A percentile compares a stretch with the other conserved stretches of the same genome.
Evolutionary conservation across 768 basidiomycete species (phyloP).

Genomic region (Kondoa subrosea): DNA sequence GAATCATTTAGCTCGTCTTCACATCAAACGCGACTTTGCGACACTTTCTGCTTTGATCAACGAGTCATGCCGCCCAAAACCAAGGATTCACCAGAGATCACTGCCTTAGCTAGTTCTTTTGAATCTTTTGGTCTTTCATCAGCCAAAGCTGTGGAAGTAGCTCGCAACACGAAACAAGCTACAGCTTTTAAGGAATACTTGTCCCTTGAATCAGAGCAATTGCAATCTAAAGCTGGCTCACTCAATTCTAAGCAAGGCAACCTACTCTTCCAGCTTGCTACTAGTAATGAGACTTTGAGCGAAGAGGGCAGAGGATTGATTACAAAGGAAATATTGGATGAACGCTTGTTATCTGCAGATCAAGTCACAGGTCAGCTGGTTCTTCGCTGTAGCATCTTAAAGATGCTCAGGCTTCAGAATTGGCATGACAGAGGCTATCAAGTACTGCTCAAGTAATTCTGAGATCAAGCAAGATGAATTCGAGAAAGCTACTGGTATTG

Average conservation of each 20-base stretch:
- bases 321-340: slow-evolving; percentile 47
- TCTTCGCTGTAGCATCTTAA: background rate
- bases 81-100: background rate
- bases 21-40: too few species aligned
- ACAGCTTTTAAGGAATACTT: background rate
- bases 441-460: slow-evolving; percentile 49
- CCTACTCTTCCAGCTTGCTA: slow-evolving; percentile 16
- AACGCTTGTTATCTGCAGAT: slow-evolving; percentile 58
- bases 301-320: slow-evolving; percentile 9
- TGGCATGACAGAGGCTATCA: slow-evolving; percentile 47
- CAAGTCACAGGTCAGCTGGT: slow-evolving; percentile 59
- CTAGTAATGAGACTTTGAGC: slow-evolving; percentile 5
- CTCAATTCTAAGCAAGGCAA: slow-evolving; percentile 17
- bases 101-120: background rate
- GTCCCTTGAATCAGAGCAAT: too few species aligned
- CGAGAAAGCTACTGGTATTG: slow-evolving; percentile 60
- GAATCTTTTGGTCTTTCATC: background rate
- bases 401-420: background rate
- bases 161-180: background rate
- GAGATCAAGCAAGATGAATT: slow-evolving; percentile 53
- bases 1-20: too few species aligned
- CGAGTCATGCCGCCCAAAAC: background rate
- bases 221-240: slow-evolving; percentile 7
- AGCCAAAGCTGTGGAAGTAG: background rate
- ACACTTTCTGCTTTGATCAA: background rate